Percentiles rank a stretch among this genome's conserved stretches.
Conservation (phyloP, 208 protist species). For the Ichthyophonus hoferi region DNA sequence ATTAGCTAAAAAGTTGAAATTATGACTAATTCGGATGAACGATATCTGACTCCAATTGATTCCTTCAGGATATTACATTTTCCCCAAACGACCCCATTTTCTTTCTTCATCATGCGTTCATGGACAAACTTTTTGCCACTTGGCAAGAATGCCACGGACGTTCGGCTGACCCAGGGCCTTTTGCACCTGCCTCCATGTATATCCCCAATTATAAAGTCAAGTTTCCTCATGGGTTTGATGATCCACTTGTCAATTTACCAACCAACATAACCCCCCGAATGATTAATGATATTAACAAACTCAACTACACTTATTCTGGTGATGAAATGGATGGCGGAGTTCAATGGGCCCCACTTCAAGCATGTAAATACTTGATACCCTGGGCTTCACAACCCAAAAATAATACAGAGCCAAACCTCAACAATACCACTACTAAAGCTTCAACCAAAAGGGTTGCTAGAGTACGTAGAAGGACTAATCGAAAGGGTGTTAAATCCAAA, state of each 20-base stretch:
- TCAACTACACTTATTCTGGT: neutral
- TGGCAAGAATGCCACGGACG: neutral
- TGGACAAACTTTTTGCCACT: neutral
- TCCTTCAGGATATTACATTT: neutral
- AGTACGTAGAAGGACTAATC: too few relatives aligned
- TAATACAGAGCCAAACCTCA: too few relatives aligned
- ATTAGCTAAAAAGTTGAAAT: too few relatives aligned
- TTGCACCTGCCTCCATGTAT: neutral
- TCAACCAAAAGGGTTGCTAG: too few relatives aligned
- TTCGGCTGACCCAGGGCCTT: neutral
- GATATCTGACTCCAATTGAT: too few relatives aligned
- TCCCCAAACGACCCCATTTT: neutral
- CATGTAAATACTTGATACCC: neutral
- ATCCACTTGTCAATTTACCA: neutral
- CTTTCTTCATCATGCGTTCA: neutral
- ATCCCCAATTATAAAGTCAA: neutral
- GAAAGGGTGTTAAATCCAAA: too few relatives aligned
- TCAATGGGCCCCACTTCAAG: neutral
- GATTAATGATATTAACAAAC: neutral
- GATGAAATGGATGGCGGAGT: neutral
- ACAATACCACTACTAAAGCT: too few relatives aligned
- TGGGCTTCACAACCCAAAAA: too few relatives aligned
- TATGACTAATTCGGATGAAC: too few relatives aligned
- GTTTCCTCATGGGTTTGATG: neutral
- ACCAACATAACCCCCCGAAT: neutral